Evolutionary conservation across 192 early-diverging fungal genomes (phyloP).

Genomic region (Podila clonocystis): DNA sequence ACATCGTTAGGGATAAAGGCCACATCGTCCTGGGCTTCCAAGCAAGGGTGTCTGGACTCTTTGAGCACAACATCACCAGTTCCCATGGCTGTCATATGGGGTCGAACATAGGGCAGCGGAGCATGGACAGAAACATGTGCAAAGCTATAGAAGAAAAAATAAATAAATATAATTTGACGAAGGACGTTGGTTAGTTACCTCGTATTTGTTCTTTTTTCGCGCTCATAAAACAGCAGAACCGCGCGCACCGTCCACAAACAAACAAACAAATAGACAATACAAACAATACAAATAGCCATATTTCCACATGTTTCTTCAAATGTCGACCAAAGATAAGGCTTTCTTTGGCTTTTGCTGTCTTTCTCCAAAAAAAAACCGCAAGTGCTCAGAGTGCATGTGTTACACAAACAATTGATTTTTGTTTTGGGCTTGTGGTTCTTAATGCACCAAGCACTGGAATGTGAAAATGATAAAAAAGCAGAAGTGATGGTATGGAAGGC

Average conservation of each 20-base stretch:
- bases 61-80: slow-evolving; percentile 75
- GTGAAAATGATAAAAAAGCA: not conserved
- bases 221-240: too few relatives aligned
- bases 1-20: slow-evolving; percentile 97
- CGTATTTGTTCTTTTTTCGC: too few relatives aligned
- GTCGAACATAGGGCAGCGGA: slow-evolving; percentile 86
- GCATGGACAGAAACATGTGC: slow-evolving; percentile 88
- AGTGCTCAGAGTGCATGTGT: not conserved
- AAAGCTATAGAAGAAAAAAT: slow-evolving; percentile 63
- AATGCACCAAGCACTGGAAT: not conserved
- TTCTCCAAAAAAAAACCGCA: too few relatives aligned
- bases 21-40: slow-evolving; percentile 93
- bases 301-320: too few relatives aligned
- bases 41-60: slow-evolving; percentile 88
- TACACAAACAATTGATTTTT: not conserved
- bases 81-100: slow-evolving; percentile 68
- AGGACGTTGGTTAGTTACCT: too few relatives aligned
- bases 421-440: not conserved
- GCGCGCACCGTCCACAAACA: too few relatives aligned
- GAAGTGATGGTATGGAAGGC: too few relatives aligned
- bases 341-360: too few relatives aligned
- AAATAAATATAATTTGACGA: not conserved
- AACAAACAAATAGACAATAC: too few relatives aligned
- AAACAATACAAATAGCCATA: too few relatives aligned
- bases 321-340: too few relatives aligned